Evolutionary conservation across 768 basidiomycete genomes (phyloP), one percentile per base, ranked within the genome.

Genomic region (Tulasnella sp.): DNA sequence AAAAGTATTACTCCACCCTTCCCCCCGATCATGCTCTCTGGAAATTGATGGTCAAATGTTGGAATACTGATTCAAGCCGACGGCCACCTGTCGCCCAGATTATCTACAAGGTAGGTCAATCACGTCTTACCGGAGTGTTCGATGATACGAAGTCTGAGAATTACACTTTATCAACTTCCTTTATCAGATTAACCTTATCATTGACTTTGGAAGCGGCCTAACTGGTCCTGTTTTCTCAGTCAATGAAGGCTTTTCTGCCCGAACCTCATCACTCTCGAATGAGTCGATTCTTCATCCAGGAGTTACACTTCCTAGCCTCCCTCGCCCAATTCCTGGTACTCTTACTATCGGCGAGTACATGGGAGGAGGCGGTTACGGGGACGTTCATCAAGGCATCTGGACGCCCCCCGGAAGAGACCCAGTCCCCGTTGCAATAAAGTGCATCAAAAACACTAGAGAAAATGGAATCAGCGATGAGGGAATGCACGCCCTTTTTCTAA

Each of bases 1-100:
- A 14, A 44, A 18, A 44, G 19, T 18, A 44, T 44, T 44, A 44
- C 14, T 18, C 44, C 1, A 44, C 1, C 44, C 8, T 44, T 18
- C 44, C 16, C 8, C 44, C 44, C 1, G 16, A 18, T 44, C 44
- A 44, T 18, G 16, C 19, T 18, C 44, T 44, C 44, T 44, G 44
- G 44, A 44, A 18, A 18, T 44, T 14, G 44, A 44, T 44, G 44
- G 19, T 16, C 39, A 78, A 71, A 42, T 78, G 77, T 74, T 78
- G 77, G 77, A 5, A 21, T 46, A 2, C 48, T 21, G 42, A 40
- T 40, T 71, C 77, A 16, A 48, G 31, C 14, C 31, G 1, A 44
- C 77, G 77, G 24, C 77, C 77, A 18, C 7, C 68, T 8, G 40
- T 72, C 3, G 14, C 27, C 1, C 27, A 48, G 56, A 39, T 77